A percentile compares a stretch with the other conserved stretches of the same genome.
Evolutionary conservation across 2,329 filamentous ascomycete genomes (phyloP).

Genomic region (Pseudopyricularia javanii): DNA sequence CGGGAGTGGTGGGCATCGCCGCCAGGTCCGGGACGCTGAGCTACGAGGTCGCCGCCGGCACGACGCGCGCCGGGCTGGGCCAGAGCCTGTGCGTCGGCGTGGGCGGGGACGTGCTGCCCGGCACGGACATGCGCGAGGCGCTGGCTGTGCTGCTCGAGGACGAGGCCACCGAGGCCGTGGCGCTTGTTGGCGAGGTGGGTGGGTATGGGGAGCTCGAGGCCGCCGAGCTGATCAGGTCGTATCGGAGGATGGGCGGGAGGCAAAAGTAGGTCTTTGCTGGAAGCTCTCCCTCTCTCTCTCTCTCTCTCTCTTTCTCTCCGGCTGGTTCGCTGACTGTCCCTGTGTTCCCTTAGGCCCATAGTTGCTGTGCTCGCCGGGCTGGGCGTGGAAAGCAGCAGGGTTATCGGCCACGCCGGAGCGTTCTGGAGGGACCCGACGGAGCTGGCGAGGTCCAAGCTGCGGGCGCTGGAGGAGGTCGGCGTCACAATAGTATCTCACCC

Average conservation of each 20-base stretch:
- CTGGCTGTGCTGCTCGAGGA: constrained; percentile 55
- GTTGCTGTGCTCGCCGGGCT: constrained; percentile 59
- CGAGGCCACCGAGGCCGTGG: constrained; percentile 56
- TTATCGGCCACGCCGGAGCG: constrained; percentile 74
- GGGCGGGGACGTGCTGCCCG: constrained; percentile 64
- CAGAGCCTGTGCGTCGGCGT: constrained; percentile 69
- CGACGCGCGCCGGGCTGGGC: constrained; percentile 61
- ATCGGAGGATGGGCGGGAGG: constrained; percentile 29
- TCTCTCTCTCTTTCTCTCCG: not conserved
- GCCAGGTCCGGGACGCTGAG: constrained; percentile 73
- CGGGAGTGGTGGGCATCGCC: constrained; percentile 60
- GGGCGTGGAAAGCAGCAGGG: constrained; percentile 46
- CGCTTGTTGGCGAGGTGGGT: constrained; percentile 62
- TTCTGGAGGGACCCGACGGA: constrained; percentile 57
- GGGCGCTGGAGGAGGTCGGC: constrained; percentile 51
- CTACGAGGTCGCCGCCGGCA: constrained; percentile 67
- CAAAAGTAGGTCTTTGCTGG: constrained; percentile 44
- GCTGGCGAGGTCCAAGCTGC: constrained; percentile 51
- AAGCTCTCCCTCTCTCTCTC: too few relatives aligned
- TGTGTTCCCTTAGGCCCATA: constrained; percentile 62
- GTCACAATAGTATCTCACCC: constrained; percentile 64
- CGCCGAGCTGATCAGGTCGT: constrained; percentile 61
- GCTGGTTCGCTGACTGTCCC: too few relatives aligned
- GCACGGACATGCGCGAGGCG: constrained; percentile 63
- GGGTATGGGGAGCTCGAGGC: constrained; percentile 59